Evolutionary conservation across 352 stramenopile genomes (phyloP).

Genomic region (Pythium folliculosum): DNA sequence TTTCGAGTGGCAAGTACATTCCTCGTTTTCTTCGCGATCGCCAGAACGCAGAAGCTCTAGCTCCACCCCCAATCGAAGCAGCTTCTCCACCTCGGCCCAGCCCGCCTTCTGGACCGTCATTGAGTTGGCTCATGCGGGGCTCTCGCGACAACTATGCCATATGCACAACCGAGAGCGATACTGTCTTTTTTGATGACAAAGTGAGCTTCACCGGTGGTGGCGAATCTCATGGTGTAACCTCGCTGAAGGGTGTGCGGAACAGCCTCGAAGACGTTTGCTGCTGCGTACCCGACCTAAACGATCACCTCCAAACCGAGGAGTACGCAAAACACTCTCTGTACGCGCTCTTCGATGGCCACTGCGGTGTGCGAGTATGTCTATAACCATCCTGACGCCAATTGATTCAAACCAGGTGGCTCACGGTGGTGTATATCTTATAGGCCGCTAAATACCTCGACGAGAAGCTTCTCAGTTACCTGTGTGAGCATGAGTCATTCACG

Average conservation of each 20-base stretch:
- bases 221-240: conserved; percentile 76
- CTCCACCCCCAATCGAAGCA: conserved; percentile 33
- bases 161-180: conserved; percentile 53
- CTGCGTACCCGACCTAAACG: conserved; percentile 75
- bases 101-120: conserved; percentile 31
- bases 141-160: conserved; percentile 39
- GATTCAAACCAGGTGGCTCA: not conserved
- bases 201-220: conserved; percentile 71
- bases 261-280: conserved; percentile 83
- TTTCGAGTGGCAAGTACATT: conserved; percentile 67
- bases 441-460: conserved; percentile 79
- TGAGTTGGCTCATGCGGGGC: conserved; percentile 47
- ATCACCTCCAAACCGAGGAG: conserved; percentile 40
- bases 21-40: conserved; percentile 75
- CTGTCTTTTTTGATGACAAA: conserved; percentile 60
- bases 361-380: conserved; percentile 62
- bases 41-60: conserved; percentile 43
- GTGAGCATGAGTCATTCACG: conserved; percentile 66
- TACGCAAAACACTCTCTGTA: conserved; percentile 73
- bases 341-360: conserved; percentile 85
- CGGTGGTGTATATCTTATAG: conserved; percentile 30
- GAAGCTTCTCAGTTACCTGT: conserved; percentile 66
- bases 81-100: conserved; percentile 43
- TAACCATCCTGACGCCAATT: not conserved
- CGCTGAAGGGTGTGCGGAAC: conserved; percentile 73